Base-by-base conservation (phyloP, 495 filamentous ascomycete genomes). In the Penicillium paradoxum region DNA sequence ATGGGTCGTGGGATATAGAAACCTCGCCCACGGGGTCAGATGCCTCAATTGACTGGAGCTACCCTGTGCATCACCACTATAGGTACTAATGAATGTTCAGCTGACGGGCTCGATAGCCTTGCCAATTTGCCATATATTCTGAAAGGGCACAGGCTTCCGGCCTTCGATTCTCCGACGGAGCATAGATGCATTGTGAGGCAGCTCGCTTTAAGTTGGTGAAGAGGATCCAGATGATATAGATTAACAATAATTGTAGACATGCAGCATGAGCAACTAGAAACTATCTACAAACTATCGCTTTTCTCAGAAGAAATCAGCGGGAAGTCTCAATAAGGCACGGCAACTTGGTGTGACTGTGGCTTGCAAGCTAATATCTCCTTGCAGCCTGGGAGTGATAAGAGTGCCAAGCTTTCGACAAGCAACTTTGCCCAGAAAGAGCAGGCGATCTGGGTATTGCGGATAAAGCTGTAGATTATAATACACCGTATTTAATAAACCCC, bases 401-500 rank as follows among this genome's bases (percentile, higher is more conserved):
- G 42, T 45, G 17, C 42, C 42, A 45, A 45, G 42, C 42, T 45
- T 45, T 45, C 7, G n/a, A 45, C 42, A 45, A 45, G 42, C 42
- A 45, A 45, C 6, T 13, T 19, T 32, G 42, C 42, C 42, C 42
- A 45, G 42, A 22, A 17, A 27, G 24, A 27, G 7, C 24, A 7
- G 24, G 24, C 24, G 24, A n/a, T n/a, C n/a, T n/a, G n/a, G 24
- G 24, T 3, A 3, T 3, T 27, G 24, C 7, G 24, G 24, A 27
- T 27, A 27, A 27, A 27, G 7, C 7, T 7, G 24, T 27, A 27
- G 24, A 27, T 27, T 27, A 27, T 27, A 27, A 7, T 27, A 27
- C 24, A 3, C 24, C 24, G 24, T 3, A 7, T 27, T 27, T 3
- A 27, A 27, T 7, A 27, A 27, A 27, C 3, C 24, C n/a, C n/a